Evolutionary conservation across 257 asterid species (phyloP), one percentile per base, ranked within the genome.

Genomic region (Solanum clarkiae): DNA sequence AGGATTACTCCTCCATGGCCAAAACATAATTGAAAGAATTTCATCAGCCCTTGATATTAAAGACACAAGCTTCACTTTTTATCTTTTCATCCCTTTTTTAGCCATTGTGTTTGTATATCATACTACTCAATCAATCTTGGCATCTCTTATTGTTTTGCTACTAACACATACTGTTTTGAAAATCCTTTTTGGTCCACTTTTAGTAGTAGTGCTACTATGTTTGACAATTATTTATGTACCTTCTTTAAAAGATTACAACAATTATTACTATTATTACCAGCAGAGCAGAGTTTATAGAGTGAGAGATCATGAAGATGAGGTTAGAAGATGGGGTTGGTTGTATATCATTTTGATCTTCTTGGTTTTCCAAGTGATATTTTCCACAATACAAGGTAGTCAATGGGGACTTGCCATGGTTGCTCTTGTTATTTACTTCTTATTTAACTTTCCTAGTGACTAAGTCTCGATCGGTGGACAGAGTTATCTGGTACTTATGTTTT

Each of bases 111-210:
- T 92, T 0, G 88, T 87, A 11, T 89, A 90, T 65, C 89, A 88
- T 16, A 51, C 90, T 4, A 91, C 90, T 83, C 93, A 91, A 65
- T 85, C 93, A 8, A 83, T 92, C 57, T 70, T 92, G 15, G 44
- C 90, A 2, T 94, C 94, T 40, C 91, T 94, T 16, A 91, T 90
- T 9, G 56, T 91, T 3, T 74, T 90, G 12, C 91, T 94, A 79
- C 85, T 89, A 14, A 87, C 88, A 3, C 93, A 93, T 87, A 87
- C 94, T 0, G 90, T 93, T 8, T 89, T 91, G 8, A 94, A 94
- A 54, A 88, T 90, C 92, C 93, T 92, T 63, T 91, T 92, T 17
- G 97, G 93, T 49, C 98, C 95, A 6, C 91, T 92, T 45, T 77
- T 91, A 63, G 85, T 93, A 84, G 93, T 91, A 15, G 69, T 88